phyloP scores from a whole-genome alignment of 2,329 filamentous ascomycete species.

The Ophiostoma novo-ulmi region DNA sequence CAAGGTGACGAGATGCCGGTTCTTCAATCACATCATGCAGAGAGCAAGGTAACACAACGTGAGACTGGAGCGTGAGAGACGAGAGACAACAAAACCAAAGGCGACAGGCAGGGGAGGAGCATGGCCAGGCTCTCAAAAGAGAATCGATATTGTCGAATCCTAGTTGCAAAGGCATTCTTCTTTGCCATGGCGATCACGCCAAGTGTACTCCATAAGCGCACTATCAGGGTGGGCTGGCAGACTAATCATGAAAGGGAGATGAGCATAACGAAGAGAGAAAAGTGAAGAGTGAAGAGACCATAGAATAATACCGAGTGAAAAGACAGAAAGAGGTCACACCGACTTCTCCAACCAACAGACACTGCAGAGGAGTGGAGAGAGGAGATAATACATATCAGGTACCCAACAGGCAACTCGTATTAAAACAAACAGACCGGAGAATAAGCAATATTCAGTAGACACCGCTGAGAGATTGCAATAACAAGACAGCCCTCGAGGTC shows the following conservation, averaged over 20 bases:
- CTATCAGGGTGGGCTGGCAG: background rate
- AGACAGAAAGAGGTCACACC: background rate
- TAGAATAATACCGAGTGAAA: background rate
- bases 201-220: background rate
- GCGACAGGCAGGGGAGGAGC: background rate
- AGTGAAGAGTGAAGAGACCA: background rate
- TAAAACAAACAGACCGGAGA: background rate
- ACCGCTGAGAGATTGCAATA: background rate
- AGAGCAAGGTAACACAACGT: background rate
- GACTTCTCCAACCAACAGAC: background rate
- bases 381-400: background rate
- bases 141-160: conserved; percentile 3
- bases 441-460: background rate
- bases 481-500: background rate
- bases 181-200: conserved; percentile 6
- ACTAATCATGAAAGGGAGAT: background rate
- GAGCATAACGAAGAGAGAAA: background rate
- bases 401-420: background rate
- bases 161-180: background rate
- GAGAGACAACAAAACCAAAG: background rate
- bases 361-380: background rate
- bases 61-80: background rate
- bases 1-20: conserved; percentile 19
- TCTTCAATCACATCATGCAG: conserved; percentile 15
- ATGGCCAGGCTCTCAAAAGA: background rate